Evolutionary conservation across 768 basidiomycete genomes (phyloP), one percentile per base, ranked within the genome.

Genomic region (Podaxis sp.): DNA sequence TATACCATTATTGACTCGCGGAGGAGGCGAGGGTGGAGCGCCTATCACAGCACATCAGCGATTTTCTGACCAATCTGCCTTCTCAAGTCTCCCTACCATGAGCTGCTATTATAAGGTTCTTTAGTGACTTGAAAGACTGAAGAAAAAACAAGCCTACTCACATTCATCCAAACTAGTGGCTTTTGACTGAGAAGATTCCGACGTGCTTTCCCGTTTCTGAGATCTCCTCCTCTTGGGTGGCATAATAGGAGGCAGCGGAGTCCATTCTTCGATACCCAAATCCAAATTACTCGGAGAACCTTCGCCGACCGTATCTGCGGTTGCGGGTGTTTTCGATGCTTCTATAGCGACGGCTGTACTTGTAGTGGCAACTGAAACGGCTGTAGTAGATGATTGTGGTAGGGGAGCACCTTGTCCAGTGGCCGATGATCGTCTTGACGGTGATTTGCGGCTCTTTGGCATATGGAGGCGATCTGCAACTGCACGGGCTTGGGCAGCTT

Each of bases 401-500:
- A 8, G 33, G 33, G 73, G 67, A n/a, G 66, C 68, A 48, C 69
- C 70, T 46, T 73, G 69, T 55, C 72, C 72, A 49, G 65, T 66
- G 8, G 67, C 63, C 17, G 68, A 44, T 24, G 48, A 11, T 26
- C 48, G 24, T 33, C 44, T 55, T 33, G 74, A 71, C 1, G 74
- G 73, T 11, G 75, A 74, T 40, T 66, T 73, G 11, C 77, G 72
- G 17, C 68, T 71, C 62, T 73, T 74, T 11, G 78, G 78, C 12
- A 83, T 73, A 65, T 83, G 79, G 54, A 85, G 66, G 22, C 79
- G 76, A 12, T 82, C 80, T 2, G 83, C 84, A 36, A 84, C 75
- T 62, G 68, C 76, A 41, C 75, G 74, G 4, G 81, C 80, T 53
- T 79, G 76, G 12, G 72, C 76, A 15, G 74, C 76, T 64, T 80